These are phyloP conservation scores for Phytophthora quininea DNA, from an alignment of 352 stramenopile genomes.

Conservation along the genomic window DNA sequence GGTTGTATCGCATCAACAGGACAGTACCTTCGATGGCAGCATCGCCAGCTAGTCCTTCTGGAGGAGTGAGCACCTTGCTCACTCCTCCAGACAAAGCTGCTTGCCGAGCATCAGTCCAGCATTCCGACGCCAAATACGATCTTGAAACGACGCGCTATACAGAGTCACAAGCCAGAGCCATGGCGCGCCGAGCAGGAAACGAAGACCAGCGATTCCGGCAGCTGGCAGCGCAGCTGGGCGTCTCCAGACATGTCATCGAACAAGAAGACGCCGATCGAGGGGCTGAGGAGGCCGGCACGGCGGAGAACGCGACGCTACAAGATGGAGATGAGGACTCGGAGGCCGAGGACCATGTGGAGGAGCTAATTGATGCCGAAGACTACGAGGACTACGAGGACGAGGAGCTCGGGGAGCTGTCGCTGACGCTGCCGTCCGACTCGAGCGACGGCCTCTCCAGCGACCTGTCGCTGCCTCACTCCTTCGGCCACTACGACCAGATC, in stretches of 20 bases:
- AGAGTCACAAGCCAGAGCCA: neutral
- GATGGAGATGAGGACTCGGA: slow-evolving; percentile 7
- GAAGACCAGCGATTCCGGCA: slow-evolving; percentile 46
- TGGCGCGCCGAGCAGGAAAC: slow-evolving; percentile 14
- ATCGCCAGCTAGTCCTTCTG: no score
- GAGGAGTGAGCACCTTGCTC: no score
- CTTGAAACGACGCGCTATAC: slow-evolving; percentile 23
- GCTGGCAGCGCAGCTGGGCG: slow-evolving; percentile 60
- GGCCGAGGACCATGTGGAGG: slow-evolving; percentile 27
- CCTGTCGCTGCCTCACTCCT: slow-evolving; percentile 70
- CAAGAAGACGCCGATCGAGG: slow-evolving; percentile 14
- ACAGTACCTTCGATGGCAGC: no score
- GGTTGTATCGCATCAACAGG: no score
- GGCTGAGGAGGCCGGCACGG: slow-evolving; percentile 2
- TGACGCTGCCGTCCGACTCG: slow-evolving; percentile 50
- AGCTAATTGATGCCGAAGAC: slow-evolving; percentile 25
- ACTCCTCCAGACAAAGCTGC: no score
- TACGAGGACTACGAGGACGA: slow-evolving; percentile 32
- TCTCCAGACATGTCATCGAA: slow-evolving; percentile 46
- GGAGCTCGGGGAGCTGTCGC: slow-evolving; percentile 36
- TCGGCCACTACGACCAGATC: slow-evolving; percentile 62
- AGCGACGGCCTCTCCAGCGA: slow-evolving; percentile 78
- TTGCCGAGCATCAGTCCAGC: no score
- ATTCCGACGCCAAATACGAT: neutral
- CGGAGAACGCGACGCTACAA: neutral